Base-by-base conservation (phyloP, 2,329 filamentous ascomycete genomes). In the Dothiorella sarmentorum region DNA sequence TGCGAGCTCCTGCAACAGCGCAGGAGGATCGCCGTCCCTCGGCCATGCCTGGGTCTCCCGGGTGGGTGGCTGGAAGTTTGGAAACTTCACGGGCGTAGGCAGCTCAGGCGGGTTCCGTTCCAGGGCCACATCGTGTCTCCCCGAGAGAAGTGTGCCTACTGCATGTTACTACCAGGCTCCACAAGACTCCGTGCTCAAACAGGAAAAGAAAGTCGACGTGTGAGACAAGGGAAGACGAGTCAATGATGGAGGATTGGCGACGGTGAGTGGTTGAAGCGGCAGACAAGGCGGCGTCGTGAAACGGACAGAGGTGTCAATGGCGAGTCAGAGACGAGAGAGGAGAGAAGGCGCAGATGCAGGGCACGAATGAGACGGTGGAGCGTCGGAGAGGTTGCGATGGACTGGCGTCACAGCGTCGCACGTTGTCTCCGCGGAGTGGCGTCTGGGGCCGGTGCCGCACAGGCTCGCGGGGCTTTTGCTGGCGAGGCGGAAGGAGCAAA, bases 41-140 rank as follows among this genome's bases (percentile, higher is more conserved):
- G 67, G 67, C 66, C 75, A 75, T 60, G 71, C 57, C 7, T 65
- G 60, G 33, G 67, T 63, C 64, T 67, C 62, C 40, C 58, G 61
- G 27, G 63, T 51, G 24, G 74, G 72, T 31, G 77, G 74, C 26
- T 68, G 64, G 61, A 80, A 77, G 56, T 67, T 66, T 29, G 82
- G 82, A 63, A 84, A 83, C 56, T 79, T 79, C 45, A 83, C 72
- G 18, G 76, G 75, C 24, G 76, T 80, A 31, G 81, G 76, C 60
- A 68, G 69, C 31, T 78, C 68, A 44, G 82, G 82, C 37, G 81
- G 78, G 42, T 69, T 65, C 61, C 81, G 76, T 58, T 72, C 69
- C 62, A 73, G 70, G 59, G 70, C 62, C 43, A 66, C 65, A 57
- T 74, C 72, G 67, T 74, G 71, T 63, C 72, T 69, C 35, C 71